These are phyloP conservation scores for Geotrichum restrictum DNA, from an alignment of 1,139 yeast species.

Conservation along the genomic window DNA sequence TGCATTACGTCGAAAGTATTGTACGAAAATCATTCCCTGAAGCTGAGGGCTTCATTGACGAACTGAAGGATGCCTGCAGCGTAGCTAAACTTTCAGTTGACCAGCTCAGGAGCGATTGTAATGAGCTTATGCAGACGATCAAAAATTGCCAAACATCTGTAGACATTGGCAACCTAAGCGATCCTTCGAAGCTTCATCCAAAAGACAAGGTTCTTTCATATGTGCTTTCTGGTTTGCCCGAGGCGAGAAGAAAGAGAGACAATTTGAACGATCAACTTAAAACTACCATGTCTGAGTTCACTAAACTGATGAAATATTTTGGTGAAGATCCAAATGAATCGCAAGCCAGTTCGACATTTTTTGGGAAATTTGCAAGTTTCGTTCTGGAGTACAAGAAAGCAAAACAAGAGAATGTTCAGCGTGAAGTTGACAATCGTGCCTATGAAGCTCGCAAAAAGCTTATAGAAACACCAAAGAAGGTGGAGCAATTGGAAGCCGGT, in stretches of 20 bases:
- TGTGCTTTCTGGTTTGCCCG: slow-evolving; percentile 51
- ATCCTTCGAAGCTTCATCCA: slow-evolving; percentile 66
- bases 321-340: slow-evolving; percentile 74
- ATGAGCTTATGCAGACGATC: slow-evolving; percentile 55
- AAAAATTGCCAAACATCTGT: slow-evolving; percentile 55
- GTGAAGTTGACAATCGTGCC: slow-evolving; percentile 74
- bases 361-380: slow-evolving; percentile 69
- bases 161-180: slow-evolving; percentile 71
- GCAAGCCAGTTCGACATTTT: slow-evolving; percentile 62
- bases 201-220: slow-evolving; percentile 59
- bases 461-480: slow-evolving; percentile 46
- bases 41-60: slow-evolving; percentile 70
- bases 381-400: slow-evolving; percentile 71
- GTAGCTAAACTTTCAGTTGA: slow-evolving; percentile 71
- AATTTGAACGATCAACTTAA: slow-evolving; percentile 55
- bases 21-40: slow-evolving; percentile 77
- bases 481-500: slow-evolving; percentile 31
- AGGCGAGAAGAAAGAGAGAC: slow-evolving; percentile 60
- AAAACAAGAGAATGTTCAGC: slow-evolving; percentile 66
- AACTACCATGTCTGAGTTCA: slow-evolving; percentile 52
- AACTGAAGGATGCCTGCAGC: slow-evolving; percentile 56
- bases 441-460: slow-evolving; percentile 70
- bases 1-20: slow-evolving; percentile 82
- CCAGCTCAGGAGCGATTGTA: slow-evolving; percentile 68
- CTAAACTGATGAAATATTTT: slow-evolving; percentile 65